phyloP scores from a whole-genome alignment of 805 yeast species.

The Starmera dryadoides region DNA sequence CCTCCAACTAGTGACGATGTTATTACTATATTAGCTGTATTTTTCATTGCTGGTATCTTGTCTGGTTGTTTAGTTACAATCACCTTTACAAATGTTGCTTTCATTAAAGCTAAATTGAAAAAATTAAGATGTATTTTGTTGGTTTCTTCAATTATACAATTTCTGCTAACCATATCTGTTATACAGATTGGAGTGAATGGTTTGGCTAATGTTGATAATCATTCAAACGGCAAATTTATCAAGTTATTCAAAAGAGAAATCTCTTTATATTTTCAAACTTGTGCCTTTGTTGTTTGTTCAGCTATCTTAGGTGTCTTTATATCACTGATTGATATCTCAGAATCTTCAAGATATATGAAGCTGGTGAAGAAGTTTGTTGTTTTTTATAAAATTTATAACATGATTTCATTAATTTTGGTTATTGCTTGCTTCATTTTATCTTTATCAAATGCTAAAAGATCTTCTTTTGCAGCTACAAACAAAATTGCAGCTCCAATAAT shows the following conservation, averaged over 20 bases:
- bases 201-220: neutral
- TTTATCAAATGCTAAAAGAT: neutral
- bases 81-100: neutral
- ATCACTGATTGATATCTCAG: neutral
- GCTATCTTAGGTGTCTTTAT: neutral
- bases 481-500: neutral
- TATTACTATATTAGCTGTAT: neutral
- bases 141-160: neutral
- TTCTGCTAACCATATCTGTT: neutral
- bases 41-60: neutral
- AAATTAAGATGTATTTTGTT: neutral
- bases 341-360: neutral
- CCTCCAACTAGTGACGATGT: neutral
- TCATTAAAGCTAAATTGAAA: neutral
- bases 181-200: conserved; percentile 1
- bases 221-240: neutral
- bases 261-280: neutral
- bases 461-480: neutral
- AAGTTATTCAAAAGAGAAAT: neutral
- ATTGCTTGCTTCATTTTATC: neutral
- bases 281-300: neutral
- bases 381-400: neutral
- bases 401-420: neutral
- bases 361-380: neutral
- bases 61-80: neutral